phyloP scores from a whole-genome alignment of 306 rosid species.

The Fragaria vesca region DNA sequence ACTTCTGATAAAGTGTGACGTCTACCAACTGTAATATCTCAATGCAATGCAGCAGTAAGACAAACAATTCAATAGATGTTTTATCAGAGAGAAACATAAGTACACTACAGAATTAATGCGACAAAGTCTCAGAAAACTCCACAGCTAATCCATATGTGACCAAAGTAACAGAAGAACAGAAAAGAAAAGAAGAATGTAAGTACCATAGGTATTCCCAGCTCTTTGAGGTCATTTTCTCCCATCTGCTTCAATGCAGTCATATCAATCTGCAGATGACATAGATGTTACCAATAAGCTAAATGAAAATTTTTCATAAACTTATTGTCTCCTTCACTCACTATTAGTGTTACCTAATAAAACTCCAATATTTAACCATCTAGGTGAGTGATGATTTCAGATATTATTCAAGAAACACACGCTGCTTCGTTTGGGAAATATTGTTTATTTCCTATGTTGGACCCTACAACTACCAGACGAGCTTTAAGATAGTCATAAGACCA shows the following conservation, averaged over 20 bases:
- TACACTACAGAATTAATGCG: not conserved
- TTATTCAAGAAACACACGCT: not conserved
- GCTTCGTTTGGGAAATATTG: not conserved
- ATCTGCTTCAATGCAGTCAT: constrained; percentile 90
- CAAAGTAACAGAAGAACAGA: constrained; percentile 3
- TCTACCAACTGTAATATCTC: not conserved
- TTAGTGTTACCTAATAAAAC: not conserved
- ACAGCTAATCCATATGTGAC: not conserved
- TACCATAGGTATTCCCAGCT: constrained; percentile 99
- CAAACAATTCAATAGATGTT: not conserved
- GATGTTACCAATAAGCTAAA: constrained; percentile 11
- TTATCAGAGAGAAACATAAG: not conserved
- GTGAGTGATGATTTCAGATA: not conserved
- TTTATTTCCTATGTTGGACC: not conserved
- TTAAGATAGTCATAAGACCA: not conserved
- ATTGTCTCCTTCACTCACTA: not conserved
- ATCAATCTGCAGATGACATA: constrained; percentile 62
- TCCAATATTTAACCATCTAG: not conserved
- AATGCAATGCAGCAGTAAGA: not conserved
- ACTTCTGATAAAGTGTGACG: not conserved
- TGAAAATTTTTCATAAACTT: not conserved
- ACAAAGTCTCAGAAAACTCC: not conserved
- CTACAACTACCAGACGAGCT: not conserved
- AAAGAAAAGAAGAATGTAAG: constrained; percentile 11
- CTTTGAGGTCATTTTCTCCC: constrained; percentile 95